Evolutionary conservation across 2,329 filamentous ascomycete species (phyloP).

Genomic region (Mollisia scopiformis): DNA sequence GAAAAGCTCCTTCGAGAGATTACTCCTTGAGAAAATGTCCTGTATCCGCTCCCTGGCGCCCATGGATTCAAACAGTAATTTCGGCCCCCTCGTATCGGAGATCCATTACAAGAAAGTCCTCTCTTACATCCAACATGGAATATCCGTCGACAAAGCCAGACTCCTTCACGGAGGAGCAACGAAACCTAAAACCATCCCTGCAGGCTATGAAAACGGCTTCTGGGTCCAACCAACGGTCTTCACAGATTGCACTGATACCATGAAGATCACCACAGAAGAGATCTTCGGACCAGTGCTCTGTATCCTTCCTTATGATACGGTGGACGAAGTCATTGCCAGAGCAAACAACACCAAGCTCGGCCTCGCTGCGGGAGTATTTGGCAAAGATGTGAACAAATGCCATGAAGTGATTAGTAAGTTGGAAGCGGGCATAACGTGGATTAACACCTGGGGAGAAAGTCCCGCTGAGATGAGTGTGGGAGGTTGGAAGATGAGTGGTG

Average conservation of each 20-base stretch:
- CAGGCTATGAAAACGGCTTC: constrained; percentile 61
- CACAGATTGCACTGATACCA: constrained; percentile 80
- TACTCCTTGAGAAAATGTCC: constrained; percentile 70
- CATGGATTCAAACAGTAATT: constrained; percentile 74
- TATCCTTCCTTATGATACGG: constrained; percentile 71
- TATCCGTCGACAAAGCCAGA: constrained; percentile 71
- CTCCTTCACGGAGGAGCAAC: constrained; percentile 72
- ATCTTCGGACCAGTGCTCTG: constrained; percentile 90
- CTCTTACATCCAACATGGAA: constrained; percentile 76
- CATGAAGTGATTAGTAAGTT: constrained; percentile 72
- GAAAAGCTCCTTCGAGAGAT: constrained; percentile 69
- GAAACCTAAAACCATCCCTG: constrained; percentile 46
- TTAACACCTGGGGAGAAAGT: constrained; percentile 92
- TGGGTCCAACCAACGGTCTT: constrained; percentile 87
- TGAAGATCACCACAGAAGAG: constrained; percentile 80
- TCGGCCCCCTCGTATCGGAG: constrained; percentile 79
- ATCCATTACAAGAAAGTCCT: constrained; percentile 77
- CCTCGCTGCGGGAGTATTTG: constrained; percentile 84
- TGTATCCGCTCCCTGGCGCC: constrained; percentile 74
- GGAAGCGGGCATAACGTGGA: constrained; percentile 87
- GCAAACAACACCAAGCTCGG: constrained; percentile 80
- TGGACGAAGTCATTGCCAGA: constrained; percentile 70
- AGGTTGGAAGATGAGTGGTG: constrained; percentile 88
- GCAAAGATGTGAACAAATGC: constrained; percentile 72
- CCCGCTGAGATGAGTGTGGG: constrained; percentile 92